Evolutionary conservation across 2,329 filamentous ascomycete species (phyloP), one percentile per base, ranked within the genome.

Genomic region (Diplocarpon rosae): DNA sequence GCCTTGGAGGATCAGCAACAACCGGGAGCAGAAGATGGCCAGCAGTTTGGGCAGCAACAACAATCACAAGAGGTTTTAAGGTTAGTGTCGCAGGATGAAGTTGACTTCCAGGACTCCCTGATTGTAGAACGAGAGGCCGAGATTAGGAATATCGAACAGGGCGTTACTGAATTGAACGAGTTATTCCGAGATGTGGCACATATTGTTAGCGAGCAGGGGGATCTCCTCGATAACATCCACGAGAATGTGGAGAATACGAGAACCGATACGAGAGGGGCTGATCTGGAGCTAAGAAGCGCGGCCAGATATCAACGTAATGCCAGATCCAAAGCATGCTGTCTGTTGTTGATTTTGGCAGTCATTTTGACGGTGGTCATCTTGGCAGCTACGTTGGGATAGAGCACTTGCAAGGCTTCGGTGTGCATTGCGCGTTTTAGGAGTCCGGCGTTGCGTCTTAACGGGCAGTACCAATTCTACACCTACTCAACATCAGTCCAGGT

Each of bases 181-280:
- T 74, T 98, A 35, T 98, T 98, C 72, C 76, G 89, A 51, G 90
- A 98, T 68, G 88, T 98, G n/a, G 92, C 90, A 37, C 88, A 95
- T 64, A 95, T 98, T 64, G 89, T 98, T 40, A 79, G 79, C 49
- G 90, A 96, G 66, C 92, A 98, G 67, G 92, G 92, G 40, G 85
- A 87, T 56, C 78, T 85, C 65, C 71, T 98, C 27, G 83, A 90
- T 59, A 85, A 85, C 14, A 94, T 98, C 57, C 80, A 80, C 50
- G 82, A 86, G 56, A 95, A 95, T 56, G 86, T 96, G 6, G 80
- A 92, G 63, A 81, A 80, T 51, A 85, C 89, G 37, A 76, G 83
- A 49, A 78, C 83, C 47, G 83, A 94, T 60, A 94, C 88, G 11
- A 73, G 80, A 43, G 87, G 87, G 32, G 93, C 90, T 34, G 87